Conservation (phyloP, 2,329 filamentous ascomycete genomes). For the Sporothrix euskadiensis region DNA sequence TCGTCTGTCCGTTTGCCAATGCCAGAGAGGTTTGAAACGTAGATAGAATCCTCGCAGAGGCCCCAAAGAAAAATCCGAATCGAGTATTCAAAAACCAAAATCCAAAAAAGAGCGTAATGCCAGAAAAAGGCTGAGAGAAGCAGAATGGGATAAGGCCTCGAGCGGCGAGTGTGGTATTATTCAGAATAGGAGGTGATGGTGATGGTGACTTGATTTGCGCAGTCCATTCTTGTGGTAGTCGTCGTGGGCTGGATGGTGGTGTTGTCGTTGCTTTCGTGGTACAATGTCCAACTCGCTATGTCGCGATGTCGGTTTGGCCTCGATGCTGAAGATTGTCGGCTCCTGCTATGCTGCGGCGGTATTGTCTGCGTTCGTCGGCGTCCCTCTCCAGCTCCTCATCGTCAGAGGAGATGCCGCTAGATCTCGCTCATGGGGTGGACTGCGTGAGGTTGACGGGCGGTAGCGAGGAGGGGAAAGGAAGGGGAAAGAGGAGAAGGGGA, state of each 20-base stretch:
- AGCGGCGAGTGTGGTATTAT: constrained; percentile 7
- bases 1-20: constrained; percentile 1
- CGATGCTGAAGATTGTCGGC: neutral
- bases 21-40: constrained; percentile 8
- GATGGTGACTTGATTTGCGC: constrained; percentile 31
- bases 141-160: neutral
- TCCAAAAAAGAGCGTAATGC: constrained; percentile 18
- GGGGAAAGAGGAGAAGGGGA: constrained; percentile 38
- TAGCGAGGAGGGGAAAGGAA: constrained; percentile 28
- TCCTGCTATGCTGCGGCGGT: neutral
- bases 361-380: constrained; percentile 22
- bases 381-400: constrained; percentile 31
- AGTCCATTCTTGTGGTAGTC: constrained; percentile 33
- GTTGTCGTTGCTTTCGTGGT: constrained; percentile 31
- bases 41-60: constrained; percentile 21
- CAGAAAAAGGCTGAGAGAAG: neutral
- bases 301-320: neutral
- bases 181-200: constrained; percentile 26
- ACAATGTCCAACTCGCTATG: neutral
- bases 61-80: constrained; percentile 6
- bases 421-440: constrained; percentile 27
- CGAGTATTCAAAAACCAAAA: constrained; percentile 2
- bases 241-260: constrained; percentile 29
- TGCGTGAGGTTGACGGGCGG: constrained; percentile 6
- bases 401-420: constrained; percentile 28